Base-by-base conservation (phyloP, 164 flowering plant genomes). In the Tetrastigma voinierianum region DNA sequence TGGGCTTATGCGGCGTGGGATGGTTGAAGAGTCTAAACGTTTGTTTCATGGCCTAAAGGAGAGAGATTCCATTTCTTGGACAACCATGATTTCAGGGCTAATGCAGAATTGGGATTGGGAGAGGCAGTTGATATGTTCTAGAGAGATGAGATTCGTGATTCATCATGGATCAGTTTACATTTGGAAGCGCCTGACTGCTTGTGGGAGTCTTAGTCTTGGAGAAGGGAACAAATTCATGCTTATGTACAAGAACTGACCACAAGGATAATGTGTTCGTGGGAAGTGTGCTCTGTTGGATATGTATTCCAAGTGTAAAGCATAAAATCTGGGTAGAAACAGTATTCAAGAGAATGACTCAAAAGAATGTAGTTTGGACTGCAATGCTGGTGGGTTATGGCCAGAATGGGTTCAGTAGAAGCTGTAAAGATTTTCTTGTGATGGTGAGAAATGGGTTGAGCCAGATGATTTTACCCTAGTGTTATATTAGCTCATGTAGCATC, bases 321-420 rank as follows among this genome's bases (percentile, higher is more conserved):
- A 56, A 70, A 56, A 58, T 80, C 61, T 72, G 93, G n/a, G n/a
- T 96, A 24, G 95, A 90, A 65, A 46, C 62, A 32, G 86, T 89
- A 56, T 90, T 93, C 65, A 74, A 68, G 71, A n/a, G n/a, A 71
- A 93, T 90, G 95, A 48, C 49, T 12, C 14, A 49, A 46, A 87
- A 75, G 80, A 90, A 93, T 72, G 87, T 85, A 51, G 83, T 90
- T 3, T 93, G 98, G 96, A 93, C 97, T 17, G 86, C 97, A 48
- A 79, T 93, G 88, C 72, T 90, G n/a, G 93, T 87, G 66, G 98
- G 96, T 20, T 93, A 86, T n/a, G n/a, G 93, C 44, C 90, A 90
- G 74, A 93, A 87, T 70, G 96, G 95, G 10, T 75, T 66, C 59
- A 78, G 82, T 61, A 72, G 95, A 93, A 73, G 98, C 96, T 61